Evolutionary conservation across 2,329 filamentous ascomycete species (phyloP).

Genomic region (Colletotrichum sp.): DNA sequence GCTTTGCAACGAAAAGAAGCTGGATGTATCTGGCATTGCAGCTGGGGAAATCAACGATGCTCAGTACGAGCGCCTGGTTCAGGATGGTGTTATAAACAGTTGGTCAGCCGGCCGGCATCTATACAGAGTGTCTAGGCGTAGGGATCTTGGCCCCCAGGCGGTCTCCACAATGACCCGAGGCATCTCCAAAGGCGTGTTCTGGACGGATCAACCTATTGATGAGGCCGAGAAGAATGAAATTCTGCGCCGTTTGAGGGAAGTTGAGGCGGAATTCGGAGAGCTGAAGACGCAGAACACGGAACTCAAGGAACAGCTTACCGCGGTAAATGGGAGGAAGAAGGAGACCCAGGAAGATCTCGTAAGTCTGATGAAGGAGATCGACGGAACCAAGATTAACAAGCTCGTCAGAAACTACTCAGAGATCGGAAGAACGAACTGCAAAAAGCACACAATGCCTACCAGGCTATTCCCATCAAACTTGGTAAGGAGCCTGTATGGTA

Average conservation of each 20-base stretch:
- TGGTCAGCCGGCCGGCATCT: slow-evolving; percentile 73
- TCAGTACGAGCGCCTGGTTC: slow-evolving; percentile 70
- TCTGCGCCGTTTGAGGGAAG: slow-evolving; percentile 53
- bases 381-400: slow-evolving; percentile 22
- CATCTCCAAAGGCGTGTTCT: slow-evolving; percentile 67
- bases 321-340: slow-evolving; percentile 23
- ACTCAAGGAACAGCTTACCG: slow-evolving; percentile 44
- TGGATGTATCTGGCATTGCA: slow-evolving; percentile 73
- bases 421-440: slow-evolving; percentile 72
- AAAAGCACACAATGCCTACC: slow-evolving; percentile 66
- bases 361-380: slow-evolving; percentile 13
- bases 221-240: slow-evolving; percentile 66
- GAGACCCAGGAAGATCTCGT: slow-evolving; percentile 29
- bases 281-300: slow-evolving; percentile 47
- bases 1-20: slow-evolving; percentile 75
- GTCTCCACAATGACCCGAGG: slow-evolving; percentile 70
- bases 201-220: slow-evolving; percentile 81
- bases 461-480: slow-evolving; percentile 72
- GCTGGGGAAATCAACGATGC: slow-evolving; percentile 66
- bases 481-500: slow-evolving; percentile 47
- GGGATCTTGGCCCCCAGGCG: slow-evolving; percentile 79
- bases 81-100: slow-evolving; percentile 59
- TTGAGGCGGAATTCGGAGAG: slow-evolving; percentile 42
- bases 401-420: slow-evolving; percentile 51
- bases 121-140: slow-evolving; percentile 71